phyloP scores from a whole-genome alignment of 164 flowering plant genomes.

The Tetrastigma voinierianum region DNA sequence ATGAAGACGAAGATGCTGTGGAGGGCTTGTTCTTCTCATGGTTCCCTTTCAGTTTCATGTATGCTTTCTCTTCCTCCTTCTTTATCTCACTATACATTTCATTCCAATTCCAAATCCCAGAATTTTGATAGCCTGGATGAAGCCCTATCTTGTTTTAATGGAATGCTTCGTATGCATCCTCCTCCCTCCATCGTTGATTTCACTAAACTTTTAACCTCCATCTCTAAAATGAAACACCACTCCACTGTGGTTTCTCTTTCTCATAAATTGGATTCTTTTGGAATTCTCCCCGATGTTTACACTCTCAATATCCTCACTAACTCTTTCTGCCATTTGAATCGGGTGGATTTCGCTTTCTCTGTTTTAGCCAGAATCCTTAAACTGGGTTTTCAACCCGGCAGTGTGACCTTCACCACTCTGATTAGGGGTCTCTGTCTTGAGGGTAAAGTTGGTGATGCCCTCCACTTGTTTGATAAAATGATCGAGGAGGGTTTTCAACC shows the following conservation, averaged over 20 bases:
- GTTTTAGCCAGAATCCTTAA: conserved; percentile 11
- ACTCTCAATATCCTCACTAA: conserved; percentile 5
- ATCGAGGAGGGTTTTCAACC: conserved; percentile 1
- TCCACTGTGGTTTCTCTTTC: neutral
- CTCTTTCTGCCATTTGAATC: conserved; percentile 7
- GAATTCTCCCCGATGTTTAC: neutral
- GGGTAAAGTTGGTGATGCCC: neutral
- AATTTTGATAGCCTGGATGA: no score
- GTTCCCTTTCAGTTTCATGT: no score
- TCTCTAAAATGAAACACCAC: conserved; percentile 1
- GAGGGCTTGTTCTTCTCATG: no score
- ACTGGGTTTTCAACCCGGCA: conserved; percentile 2
- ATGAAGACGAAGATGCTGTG: no score
- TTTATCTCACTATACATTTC: no score
- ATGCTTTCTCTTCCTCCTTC: no score
- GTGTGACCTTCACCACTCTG: neutral
- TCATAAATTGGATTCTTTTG: neutral
- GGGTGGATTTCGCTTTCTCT: conserved; percentile 8
- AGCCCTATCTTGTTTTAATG: neutral
- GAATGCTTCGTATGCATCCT: neutral
- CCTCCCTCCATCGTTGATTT: conserved; percentile 1
- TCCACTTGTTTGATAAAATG: conserved; percentile 5
- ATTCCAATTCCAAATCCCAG: no score
- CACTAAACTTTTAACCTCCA: neutral
- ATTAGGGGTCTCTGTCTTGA: conserved; percentile 3